phyloP scores from a whole-genome alignment of 1,284 basidiomycete genomes.

The Ceratobasidium sp. region DNA sequence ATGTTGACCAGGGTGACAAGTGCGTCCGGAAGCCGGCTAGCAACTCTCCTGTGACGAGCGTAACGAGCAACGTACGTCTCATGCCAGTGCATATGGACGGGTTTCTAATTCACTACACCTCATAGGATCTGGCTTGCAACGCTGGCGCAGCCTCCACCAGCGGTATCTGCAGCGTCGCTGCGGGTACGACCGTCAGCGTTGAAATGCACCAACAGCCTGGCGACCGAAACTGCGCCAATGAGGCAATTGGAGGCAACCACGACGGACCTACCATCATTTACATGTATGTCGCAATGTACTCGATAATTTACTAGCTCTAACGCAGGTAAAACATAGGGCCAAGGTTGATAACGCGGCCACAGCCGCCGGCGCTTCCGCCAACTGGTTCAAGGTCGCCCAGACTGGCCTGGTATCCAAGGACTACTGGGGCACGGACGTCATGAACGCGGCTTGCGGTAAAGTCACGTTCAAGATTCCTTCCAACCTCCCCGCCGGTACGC shows the following conservation, averaged over 20 bases:
- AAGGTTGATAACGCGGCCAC: constrained; percentile 41
- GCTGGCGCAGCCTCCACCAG: constrained; percentile 32
- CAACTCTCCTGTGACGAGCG: constrained; percentile 48
- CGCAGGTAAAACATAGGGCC: constrained; percentile 34
- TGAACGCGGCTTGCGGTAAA: constrained; percentile 54
- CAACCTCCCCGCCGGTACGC: constrained; percentile 56
- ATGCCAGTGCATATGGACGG: neutral
- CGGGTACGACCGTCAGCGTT: constrained; percentile 42
- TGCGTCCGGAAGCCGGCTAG: constrained; percentile 38
- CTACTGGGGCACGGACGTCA: constrained; percentile 39
- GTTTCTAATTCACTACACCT: neutral
- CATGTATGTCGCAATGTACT: constrained; percentile 20
- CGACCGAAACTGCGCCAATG: constrained; percentile 41
- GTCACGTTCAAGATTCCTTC: constrained; percentile 59
- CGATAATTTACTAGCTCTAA: neutral
- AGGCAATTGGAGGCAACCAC: constrained; percentile 43
- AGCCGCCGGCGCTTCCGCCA: constrained; percentile 37
- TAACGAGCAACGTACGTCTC: constrained; percentile 52
- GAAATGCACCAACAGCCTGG: constrained; percentile 44
- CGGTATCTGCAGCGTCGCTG: constrained; percentile 38
- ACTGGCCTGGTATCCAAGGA: constrained; percentile 39
- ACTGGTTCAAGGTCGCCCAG: constrained; percentile 44
- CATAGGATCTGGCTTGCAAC: constrained; percentile 42
- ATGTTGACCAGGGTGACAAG: constrained; percentile 14
- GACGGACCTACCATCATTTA: constrained; percentile 50